Conservation (phyloP, 2,329 filamentous ascomycete genomes). For the Talaromyces sp. region DNA sequence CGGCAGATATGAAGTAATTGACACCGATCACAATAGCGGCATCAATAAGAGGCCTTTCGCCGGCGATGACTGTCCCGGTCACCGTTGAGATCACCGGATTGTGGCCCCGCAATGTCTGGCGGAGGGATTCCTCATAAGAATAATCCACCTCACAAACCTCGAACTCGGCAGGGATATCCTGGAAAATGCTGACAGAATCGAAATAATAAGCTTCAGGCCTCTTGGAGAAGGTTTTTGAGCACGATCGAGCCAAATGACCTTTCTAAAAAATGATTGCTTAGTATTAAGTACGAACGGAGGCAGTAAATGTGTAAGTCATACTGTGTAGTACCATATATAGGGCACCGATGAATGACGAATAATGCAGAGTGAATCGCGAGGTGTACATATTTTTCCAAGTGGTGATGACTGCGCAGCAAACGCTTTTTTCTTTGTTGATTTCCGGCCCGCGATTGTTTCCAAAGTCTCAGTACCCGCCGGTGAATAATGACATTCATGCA, state of each 20-base stretch:
- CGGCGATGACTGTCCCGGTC: not conserved
- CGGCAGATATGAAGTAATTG: not conserved
- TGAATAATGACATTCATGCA: no score
- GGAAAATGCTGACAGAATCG: not conserved
- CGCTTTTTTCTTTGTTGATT: no score
- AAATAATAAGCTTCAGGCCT: not conserved
- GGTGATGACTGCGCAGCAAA: no score
- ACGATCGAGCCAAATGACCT: not conserved
- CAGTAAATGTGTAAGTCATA: no score
- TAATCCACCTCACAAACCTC: not conserved
- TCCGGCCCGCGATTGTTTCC: no score
- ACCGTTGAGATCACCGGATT: conserved; percentile 1
- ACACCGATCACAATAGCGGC: not conserved
- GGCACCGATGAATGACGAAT: no score
- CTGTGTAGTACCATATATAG: no score
- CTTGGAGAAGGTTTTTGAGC: not conserved
- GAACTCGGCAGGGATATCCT: not conserved
- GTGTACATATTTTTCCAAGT: no score
- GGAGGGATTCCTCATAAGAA: not conserved
- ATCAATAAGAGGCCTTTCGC: not conserved
- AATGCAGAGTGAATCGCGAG: no score
- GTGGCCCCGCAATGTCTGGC: not conserved
- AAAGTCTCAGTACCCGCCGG: no score
- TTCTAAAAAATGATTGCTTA: not conserved
- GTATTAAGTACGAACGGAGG: no score